A percentile compares a stretch with the other conserved stretches of the same genome.
Conservation (phyloP, 2,329 filamentous ascomycete species). For the Trichoderma atrobrunneum region DNA sequence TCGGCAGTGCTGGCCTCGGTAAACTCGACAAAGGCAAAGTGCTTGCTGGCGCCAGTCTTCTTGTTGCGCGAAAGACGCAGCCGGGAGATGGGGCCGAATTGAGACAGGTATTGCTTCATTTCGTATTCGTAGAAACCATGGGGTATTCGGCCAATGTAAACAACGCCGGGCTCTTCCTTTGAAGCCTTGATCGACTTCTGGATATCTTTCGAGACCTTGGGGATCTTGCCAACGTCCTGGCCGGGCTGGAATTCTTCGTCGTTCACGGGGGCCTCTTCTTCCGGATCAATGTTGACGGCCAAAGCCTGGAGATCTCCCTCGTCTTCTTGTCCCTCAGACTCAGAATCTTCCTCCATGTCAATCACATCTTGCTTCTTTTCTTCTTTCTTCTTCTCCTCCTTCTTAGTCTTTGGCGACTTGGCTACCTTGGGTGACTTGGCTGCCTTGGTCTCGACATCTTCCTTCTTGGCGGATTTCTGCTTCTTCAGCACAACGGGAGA, state of each 20-base stretch:
- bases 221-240: conserved; percentile 51
- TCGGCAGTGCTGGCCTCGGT: conserved; percentile 72
- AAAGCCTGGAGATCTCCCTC: conserved; percentile 42
- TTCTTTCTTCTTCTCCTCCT: conserved; percentile 28
- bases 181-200: conserved; percentile 42
- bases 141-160: conserved; percentile 88
- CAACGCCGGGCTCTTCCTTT: conserved; percentile 65
- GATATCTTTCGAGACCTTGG: conserved; percentile 45
- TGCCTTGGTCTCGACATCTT: conserved; percentile 34
- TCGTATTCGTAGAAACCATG: conserved; percentile 96
- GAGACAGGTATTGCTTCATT: conserved; percentile 88
- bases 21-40: conserved; percentile 95
- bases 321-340: conserved; percentile 41
- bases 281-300: conserved; percentile 44
- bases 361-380: conserved; percentile 33
- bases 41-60: conserved; percentile 85
- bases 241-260: conserved; percentile 44
- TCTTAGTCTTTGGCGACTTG: conserved; percentile 26
- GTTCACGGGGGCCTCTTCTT: conserved; percentile 41
- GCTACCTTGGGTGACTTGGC: conserved; percentile 5
- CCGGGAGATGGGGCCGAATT: conserved; percentile 79
- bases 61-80: conserved; percentile 88
- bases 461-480: conserved; percentile 43
- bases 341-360: conserved; percentile 32
- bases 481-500: conserved; percentile 46